Base-by-base conservation (phyloP, 2,329 filamentous ascomycete species). In the Ophiobolus disseminans region DNA sequence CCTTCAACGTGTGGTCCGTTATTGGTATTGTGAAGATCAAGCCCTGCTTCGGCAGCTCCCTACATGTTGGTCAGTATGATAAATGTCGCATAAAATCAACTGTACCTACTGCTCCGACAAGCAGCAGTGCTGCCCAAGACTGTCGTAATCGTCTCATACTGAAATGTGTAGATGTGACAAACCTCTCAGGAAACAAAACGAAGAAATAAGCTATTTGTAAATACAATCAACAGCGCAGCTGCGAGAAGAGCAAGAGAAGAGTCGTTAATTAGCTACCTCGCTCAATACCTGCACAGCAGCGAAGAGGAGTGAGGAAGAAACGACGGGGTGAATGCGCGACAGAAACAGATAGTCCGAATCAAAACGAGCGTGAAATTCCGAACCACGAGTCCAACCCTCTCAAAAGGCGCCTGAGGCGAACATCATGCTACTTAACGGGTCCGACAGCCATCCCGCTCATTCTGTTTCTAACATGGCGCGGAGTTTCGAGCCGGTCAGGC, bases 271-370 rank as follows among this genome's bases (percentile, higher is more conserved):
- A 69, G 63, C 65, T 67, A 58, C 62, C 60, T 62, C 62, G 52
- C 51, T 65, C 60, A 65, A 60, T 55, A 61, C 60, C 68, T 70
- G 69, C 69, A 57, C 68, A 71, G 68, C 68, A 73, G 68, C 48
- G 57, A 70, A 60, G 58, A 57, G 47, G 53, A 58, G 59, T 48
- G 43, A 57, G 40, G 58, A 50, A 56, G 47, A 44, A 53, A 53
- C 40, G 34, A 52, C 53, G 43, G 41, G 39, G 52, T 41, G 32
- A 55, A 41, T 49, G 36, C 42, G 32, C 42, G 43, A 50, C n/a
- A 10, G 46, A 54, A 58, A 58, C 52, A 59, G 53, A 42, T 49
- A 40, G 45, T 53, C 49, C 54, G 62, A 53, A 57, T 60, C 49
- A 56, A 60, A 65, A 62, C 54, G 54, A 65, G 57, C 44, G 57